Conservation (phyloP, 768 basidiomycete genomes). For the Cyathus striatus region DNA sequence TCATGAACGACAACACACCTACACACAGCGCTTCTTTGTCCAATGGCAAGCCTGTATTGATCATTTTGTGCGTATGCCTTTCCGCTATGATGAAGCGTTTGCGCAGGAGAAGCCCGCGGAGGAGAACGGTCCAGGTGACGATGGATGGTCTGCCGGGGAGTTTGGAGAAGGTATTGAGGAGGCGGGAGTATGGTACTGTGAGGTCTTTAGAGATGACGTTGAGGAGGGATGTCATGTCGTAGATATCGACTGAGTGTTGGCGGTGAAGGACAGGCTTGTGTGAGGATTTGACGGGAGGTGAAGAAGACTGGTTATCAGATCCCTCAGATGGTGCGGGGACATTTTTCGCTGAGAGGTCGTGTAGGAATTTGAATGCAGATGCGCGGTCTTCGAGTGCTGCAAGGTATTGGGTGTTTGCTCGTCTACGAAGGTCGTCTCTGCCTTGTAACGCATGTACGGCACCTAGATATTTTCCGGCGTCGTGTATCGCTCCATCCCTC, state of each 20-base stretch:
- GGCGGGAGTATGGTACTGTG: slow-evolving; percentile 17
- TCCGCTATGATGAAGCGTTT: slow-evolving; percentile 33
- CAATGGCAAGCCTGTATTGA: slow-evolving; percentile 25
- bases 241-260: slow-evolving; percentile 31
- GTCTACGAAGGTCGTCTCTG: slow-evolving; percentile 14
- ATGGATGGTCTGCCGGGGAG: slow-evolving; percentile 31
- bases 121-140: slow-evolving; percentile 47
- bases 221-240: slow-evolving; percentile 43
- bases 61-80: slow-evolving; percentile 36
- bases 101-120: slow-evolving; percentile 47
- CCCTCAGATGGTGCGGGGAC: slow-evolving; percentile 5
- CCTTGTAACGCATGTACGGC: slow-evolving; percentile 23
- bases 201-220: slow-evolving; percentile 38
- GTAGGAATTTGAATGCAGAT: slow-evolving; percentile 45
- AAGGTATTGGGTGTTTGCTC: slow-evolving; percentile 39
- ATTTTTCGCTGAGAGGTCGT: too few relatives aligned
- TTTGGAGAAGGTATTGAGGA: slow-evolving; percentile 32
- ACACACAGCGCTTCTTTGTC: slow-evolving; percentile 44
- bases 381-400: slow-evolving; percentile 32
- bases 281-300: slow-evolving; percentile 1
- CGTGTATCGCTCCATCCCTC: slow-evolving; percentile 34
- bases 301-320: not conserved
- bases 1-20: slow-evolving; percentile 46
- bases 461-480: slow-evolving; percentile 32
- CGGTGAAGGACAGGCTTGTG: not conserved